Evolutionary conservation across 2,329 filamentous ascomycete species (phyloP).

Genomic region (Penicillium sp.): DNA sequence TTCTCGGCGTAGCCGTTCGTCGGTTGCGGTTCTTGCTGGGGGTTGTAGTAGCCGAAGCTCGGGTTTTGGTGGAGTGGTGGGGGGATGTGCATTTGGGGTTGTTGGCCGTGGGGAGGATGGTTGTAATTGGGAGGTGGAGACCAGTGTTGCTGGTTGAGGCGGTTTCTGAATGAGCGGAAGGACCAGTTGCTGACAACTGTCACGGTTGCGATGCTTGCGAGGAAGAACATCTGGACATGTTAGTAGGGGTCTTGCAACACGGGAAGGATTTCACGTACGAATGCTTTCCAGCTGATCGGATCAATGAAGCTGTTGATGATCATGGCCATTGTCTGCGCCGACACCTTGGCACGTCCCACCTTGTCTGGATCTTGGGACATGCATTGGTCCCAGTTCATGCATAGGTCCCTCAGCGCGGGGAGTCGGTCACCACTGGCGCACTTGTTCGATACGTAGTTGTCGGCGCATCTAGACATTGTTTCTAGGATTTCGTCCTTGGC

Average conservation of each 20-base stretch:
- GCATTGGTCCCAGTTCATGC: slow-evolving; percentile 79
- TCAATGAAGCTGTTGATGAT: slow-evolving; percentile 95
- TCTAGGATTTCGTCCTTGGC: slow-evolving; percentile 67
- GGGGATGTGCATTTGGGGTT: slow-evolving; percentile 21
- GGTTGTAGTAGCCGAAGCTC: slow-evolving; percentile 26
- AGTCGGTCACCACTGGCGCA: slow-evolving; percentile 66
- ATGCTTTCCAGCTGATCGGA: slow-evolving; percentile 80
- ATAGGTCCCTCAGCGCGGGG: slow-evolving; percentile 71
- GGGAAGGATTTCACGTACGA: slow-evolving; percentile 49
- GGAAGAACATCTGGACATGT: slow-evolving; percentile 37
- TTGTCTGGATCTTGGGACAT: slow-evolving; percentile 80
- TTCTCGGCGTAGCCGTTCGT: slow-evolving; percentile 23
- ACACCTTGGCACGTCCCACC: slow-evolving; percentile 75
- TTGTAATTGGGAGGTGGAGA: slow-evolving; percentile 19
- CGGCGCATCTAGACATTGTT: slow-evolving; percentile 70
- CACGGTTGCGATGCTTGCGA: slow-evolving; percentile 45
- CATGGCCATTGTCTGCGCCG: slow-evolving; percentile 81
- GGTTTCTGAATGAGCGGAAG: slow-evolving; percentile 53
- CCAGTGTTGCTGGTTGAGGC: slow-evolving; percentile 32
- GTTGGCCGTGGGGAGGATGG: slow-evolving; percentile 17
- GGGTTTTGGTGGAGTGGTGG: slow-evolving; percentile 29
- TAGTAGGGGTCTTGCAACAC: slow-evolving; percentile 9
- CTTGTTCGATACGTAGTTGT: slow-evolving; percentile 71
- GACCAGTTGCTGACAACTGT: slow-evolving; percentile 60
- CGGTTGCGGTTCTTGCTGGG: slow-evolving; percentile 19